Evolutionary conservation across 2,329 filamentous ascomycete genomes (phyloP).

Genomic region (Paecilomyces dactylethromorphus): DNA sequence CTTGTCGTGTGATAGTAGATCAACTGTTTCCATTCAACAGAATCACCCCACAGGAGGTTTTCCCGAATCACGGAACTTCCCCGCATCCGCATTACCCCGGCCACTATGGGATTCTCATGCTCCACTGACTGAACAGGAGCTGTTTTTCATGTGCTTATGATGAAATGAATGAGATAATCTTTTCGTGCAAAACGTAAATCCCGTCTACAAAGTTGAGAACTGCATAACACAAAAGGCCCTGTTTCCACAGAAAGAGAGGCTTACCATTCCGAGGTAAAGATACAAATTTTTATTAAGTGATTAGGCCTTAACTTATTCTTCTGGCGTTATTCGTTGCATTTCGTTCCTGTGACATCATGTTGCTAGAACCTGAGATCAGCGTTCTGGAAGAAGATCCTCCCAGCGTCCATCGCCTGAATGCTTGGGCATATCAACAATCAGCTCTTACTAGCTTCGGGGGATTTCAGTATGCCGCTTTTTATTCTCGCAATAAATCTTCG

Average conservation of each 20-base stretch:
- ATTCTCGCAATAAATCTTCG: background rate
- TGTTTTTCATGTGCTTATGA: background rate
- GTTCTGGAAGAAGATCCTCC: background rate
- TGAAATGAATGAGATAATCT: background rate
- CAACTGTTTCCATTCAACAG: background rate
- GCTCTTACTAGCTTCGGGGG: background rate
- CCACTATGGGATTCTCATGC: background rate
- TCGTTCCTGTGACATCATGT: background rate
- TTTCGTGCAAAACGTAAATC: background rate
- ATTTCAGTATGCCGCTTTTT: background rate
- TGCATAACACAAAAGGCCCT: background rate
- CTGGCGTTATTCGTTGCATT: background rate
- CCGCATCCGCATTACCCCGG: background rate
- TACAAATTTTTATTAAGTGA: background rate
- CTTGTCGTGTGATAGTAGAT: background rate
- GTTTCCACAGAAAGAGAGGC: background rate
- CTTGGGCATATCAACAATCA: background rate
- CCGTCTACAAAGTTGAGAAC: background rate
- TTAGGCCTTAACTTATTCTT: background rate
- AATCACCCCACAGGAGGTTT: background rate
- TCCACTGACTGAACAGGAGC: background rate
- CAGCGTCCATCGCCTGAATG: background rate
- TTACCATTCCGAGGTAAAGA: background rate
- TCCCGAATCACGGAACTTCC: background rate
- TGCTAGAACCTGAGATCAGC: background rate